Conservation (phyloP, 805 yeast genomes). For the Isabelozyma heimii region DNA sequence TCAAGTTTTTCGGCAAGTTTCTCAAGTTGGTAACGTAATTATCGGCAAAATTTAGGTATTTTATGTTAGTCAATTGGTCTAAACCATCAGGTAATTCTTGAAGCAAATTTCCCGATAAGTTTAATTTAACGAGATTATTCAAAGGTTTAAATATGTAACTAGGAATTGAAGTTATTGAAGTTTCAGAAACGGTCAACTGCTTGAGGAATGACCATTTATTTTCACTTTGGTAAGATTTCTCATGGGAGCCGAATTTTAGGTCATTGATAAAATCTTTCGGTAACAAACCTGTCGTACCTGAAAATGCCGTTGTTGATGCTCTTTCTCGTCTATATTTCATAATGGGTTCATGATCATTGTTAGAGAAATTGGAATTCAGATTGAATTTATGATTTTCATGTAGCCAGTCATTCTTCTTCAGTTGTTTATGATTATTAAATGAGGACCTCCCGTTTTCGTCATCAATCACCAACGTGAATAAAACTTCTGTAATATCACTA, state of each 20-base stretch:
- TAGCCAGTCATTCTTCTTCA: conserved; percentile 9
- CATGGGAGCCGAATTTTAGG: background rate
- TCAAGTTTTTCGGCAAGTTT: conserved; percentile 33
- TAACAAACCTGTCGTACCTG: conserved; percentile 25
- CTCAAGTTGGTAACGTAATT: conserved; percentile 34
- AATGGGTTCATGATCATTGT: background rate
- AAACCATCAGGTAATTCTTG: conserved; percentile 53
- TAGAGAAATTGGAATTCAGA: conserved; percentile 6
- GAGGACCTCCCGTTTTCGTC: conserved; percentile 44
- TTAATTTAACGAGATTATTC: conserved; percentile 43
- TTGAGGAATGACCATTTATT: conserved; percentile 39
- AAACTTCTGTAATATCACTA: conserved; percentile 50
- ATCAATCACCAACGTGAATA: conserved; percentile 52
- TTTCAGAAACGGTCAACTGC: conserved; percentile 39
- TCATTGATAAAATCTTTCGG: conserved; percentile 13
- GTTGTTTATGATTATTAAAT: conserved; percentile 21
- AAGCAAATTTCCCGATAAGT: conserved; percentile 53
- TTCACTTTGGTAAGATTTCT: conserved; percentile 22
- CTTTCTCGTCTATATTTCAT: conserved; percentile 23
- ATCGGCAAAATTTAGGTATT: conserved; percentile 44
- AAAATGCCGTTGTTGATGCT: conserved; percentile 14
- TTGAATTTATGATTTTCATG: conserved; percentile 6
- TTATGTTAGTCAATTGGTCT: conserved; percentile 44
- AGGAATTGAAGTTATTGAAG: conserved; percentile 36
- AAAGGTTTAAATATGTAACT: conserved; percentile 38